These are phyloP conservation scores for Acacia concinna DNA, from an alignment of 331 rosid genomes.

Conservation along the genomic window DNA sequence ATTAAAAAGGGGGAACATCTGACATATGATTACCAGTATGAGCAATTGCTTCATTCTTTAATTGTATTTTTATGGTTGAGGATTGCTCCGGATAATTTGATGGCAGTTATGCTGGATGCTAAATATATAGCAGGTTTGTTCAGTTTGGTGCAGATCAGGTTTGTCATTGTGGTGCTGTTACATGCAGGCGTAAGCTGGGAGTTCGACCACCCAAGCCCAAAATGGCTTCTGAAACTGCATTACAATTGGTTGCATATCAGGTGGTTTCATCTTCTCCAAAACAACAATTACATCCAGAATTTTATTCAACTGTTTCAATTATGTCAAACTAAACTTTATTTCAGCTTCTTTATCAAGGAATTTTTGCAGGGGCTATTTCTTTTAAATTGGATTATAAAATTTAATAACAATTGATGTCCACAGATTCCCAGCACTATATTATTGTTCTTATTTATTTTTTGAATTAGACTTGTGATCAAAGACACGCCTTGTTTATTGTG, in stretches of 20 bases:
- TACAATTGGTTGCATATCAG: slow-evolving; percentile 79
- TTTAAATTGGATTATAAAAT: slow-evolving; percentile 21
- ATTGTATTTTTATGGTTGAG: not conserved
- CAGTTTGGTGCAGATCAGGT: slow-evolving; percentile 99
- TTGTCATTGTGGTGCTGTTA: slow-evolving; percentile 91
- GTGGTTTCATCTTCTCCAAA: slow-evolving; percentile 69
- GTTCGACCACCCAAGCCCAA: slow-evolving; percentile 83
- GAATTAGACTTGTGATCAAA: not conserved
- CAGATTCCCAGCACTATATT: not conserved
- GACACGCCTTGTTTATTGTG: not conserved
- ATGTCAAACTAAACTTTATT: not conserved
- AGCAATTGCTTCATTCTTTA: slow-evolving; percentile 38
- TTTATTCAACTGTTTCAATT: slow-evolving; percentile 23
- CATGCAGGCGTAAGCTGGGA: slow-evolving; percentile 86
- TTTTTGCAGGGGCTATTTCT: slow-evolving; percentile 13
- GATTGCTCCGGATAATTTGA: not conserved
- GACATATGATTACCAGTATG: slow-evolving; percentile 95
- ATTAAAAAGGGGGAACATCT: slow-evolving; percentile 88
- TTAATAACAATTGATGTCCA: not conserved
- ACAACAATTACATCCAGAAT: slow-evolving; percentile 50
- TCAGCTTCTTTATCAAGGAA: not conserved
- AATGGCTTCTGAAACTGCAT: slow-evolving; percentile 68
- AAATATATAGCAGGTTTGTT: slow-evolving; percentile 88
- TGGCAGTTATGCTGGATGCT: slow-evolving; percentile 40
- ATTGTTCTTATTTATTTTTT: not conserved